These are phyloP conservation scores for Quillaja saponaria DNA, from an alignment of 306 rosid species.

Conservation along the genomic window DNA sequence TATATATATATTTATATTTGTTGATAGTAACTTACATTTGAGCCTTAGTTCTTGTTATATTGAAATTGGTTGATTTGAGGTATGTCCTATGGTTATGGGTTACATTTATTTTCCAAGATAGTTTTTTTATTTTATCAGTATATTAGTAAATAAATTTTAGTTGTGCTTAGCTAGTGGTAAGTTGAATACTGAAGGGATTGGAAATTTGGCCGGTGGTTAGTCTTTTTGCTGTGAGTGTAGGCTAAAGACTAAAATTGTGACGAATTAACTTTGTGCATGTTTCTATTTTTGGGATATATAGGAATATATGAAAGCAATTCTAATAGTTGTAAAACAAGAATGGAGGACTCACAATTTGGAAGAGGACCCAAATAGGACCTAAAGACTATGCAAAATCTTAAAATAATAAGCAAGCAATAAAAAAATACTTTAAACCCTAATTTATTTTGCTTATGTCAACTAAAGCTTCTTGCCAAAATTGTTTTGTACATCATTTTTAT, in stretches of 20 bases:
- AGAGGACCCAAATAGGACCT: slow-evolving; percentile 65
- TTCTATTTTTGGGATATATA: not conserved
- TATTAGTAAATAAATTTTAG: no score
- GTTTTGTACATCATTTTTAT: slow-evolving; percentile 53
- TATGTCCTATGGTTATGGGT: no score
- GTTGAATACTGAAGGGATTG: no score
- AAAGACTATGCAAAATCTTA: slow-evolving; percentile 67
- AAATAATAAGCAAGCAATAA: slow-evolving; percentile 50
- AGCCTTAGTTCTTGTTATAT: no score
- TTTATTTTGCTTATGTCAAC: slow-evolving; percentile 71
- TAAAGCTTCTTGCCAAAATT: slow-evolving; percentile 77
- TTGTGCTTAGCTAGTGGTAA: no score
- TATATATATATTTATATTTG: no score
- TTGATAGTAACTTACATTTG: no score
- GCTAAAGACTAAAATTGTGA: not conserved
- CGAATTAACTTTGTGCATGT: slow-evolving; percentile 25
- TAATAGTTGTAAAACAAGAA: slow-evolving; percentile 5
- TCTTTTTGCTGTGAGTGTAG: no score
- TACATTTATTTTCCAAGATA: no score
- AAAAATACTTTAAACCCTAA: slow-evolving; percentile 73
- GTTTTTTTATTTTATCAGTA: no score
- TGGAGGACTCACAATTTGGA: slow-evolving; percentile 58
- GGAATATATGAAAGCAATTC: slow-evolving; percentile 16
- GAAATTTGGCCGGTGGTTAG: no score
- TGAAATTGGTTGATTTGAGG: no score